A percentile compares a stretch with the other conserved stretches of the same genome.
These are phyloP conservation scores for Eucalyptus erythrocorys DNA, from an alignment of 345 rosid species.

Conservation along the genomic window DNA sequence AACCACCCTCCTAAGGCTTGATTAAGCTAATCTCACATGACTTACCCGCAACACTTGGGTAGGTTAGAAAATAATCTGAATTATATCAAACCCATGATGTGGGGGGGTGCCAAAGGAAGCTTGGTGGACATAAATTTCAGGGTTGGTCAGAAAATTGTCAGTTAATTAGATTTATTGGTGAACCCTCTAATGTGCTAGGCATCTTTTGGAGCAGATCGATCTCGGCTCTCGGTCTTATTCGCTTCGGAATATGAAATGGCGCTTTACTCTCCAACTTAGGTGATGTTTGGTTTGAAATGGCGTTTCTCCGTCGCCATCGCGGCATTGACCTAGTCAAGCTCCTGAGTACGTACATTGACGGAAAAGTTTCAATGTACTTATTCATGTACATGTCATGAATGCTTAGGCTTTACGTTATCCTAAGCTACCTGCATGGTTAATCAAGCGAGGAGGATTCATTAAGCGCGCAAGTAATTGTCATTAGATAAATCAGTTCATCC, in stretches of 20 bases:
- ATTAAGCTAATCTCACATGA: neutral
- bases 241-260: neutral
- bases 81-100: neutral
- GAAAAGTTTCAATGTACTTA: neutral
- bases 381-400: neutral
- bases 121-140: neutral
- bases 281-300: neutral
- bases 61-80: neutral
- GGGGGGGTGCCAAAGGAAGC: neutral
- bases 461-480: neutral
- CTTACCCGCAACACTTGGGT: neutral
- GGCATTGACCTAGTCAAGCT: neutral
- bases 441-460: neutral
- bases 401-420: neutral
- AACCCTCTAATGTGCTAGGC: neutral
- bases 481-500: neutral
- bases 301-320: neutral
- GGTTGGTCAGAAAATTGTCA: neutral
- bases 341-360: neutral
- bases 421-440: neutral
- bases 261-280: neutral
- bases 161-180: neutral
- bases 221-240: neutral
- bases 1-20: neutral
- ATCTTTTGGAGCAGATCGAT: neutral